These are phyloP conservation scores for Letharia lupina DNA, from an alignment of 495 filamentous ascomycete genomes.

Conservation along the genomic window DNA sequence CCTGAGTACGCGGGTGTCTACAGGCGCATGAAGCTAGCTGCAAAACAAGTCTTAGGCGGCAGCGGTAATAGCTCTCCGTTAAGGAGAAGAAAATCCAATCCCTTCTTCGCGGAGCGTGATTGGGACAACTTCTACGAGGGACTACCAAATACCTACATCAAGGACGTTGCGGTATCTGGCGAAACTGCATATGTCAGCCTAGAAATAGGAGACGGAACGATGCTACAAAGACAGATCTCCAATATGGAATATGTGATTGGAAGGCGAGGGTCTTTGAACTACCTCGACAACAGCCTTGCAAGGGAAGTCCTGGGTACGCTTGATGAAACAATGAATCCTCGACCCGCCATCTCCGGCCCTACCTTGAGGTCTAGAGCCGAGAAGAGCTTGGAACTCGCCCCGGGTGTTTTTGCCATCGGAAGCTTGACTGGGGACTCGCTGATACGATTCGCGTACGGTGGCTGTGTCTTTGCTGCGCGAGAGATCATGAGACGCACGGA, in stretches of 20 bases:
- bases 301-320: conserved; percentile 39
- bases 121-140: conserved; percentile 52
- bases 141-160: conserved; percentile 48
- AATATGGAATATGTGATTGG: conserved; percentile 54
- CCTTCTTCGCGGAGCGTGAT: conserved; percentile 38
- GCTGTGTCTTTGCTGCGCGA: conserved; percentile 51
- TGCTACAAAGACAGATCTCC: conserved; percentile 38
- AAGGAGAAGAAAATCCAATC: conserved; percentile 33
- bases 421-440: conserved; percentile 59
- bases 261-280: conserved; percentile 49
- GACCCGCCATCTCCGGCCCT: conserved; percentile 42
- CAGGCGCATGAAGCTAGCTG: conserved; percentile 52
- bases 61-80: conserved; percentile 15
- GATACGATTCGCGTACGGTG: conserved; percentile 55
- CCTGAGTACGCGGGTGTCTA: conserved; percentile 61
- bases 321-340: conserved; percentile 24
- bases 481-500: conserved; percentile 35
- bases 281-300: conserved; percentile 43
- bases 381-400: conserved; percentile 47
- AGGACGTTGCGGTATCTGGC: conserved; percentile 32
- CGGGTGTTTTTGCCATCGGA: conserved; percentile 51
- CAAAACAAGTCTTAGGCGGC: conserved; percentile 22
- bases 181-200: conserved; percentile 39
- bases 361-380: conserved; percentile 49
- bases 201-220: conserved; percentile 38